Conservation (phyloP, 2,329 filamentous ascomycete genomes). For the Talaromyces islandicus region DNA sequence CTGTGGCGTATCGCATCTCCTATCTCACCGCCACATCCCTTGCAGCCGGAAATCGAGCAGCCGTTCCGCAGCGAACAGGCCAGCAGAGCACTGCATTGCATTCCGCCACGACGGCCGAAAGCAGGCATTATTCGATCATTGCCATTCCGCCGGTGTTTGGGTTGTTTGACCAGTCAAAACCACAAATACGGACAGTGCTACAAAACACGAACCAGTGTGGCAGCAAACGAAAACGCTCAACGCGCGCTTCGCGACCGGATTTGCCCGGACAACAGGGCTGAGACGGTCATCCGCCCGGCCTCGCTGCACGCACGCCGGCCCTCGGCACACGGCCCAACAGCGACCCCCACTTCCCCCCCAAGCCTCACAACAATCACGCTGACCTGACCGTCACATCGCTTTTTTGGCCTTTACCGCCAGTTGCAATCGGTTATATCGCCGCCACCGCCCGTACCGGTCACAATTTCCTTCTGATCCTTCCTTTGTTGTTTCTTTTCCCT, state of each 20-base stretch:
- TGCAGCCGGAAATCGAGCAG: background rate
- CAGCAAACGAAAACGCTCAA: background rate
- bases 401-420: background rate
- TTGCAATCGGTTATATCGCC: background rate
- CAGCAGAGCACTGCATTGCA: background rate
- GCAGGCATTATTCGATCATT: background rate
- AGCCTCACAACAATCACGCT: background rate
- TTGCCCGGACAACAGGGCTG: background rate
- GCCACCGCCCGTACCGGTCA: background rate
- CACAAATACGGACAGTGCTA: background rate
- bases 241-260: background rate
- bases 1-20: no score
- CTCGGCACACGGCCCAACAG: background rate
- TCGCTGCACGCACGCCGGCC: background rate
- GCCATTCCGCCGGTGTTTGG: no score
- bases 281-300: background rate
- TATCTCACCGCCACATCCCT: background rate
- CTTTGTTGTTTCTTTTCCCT: background rate
- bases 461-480: no score
- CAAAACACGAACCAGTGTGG: background rate
- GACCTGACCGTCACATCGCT: background rate
- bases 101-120: background rate
- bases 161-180: background rate
- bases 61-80: background rate
- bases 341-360: background rate